A percentile compares a stretch with the other conserved stretches of the same genome.
These are phyloP conservation scores for Sphaerulina vaccinii DNA, from an alignment of 2,329 filamentous ascomycete species.

Conservation along the genomic window DNA sequence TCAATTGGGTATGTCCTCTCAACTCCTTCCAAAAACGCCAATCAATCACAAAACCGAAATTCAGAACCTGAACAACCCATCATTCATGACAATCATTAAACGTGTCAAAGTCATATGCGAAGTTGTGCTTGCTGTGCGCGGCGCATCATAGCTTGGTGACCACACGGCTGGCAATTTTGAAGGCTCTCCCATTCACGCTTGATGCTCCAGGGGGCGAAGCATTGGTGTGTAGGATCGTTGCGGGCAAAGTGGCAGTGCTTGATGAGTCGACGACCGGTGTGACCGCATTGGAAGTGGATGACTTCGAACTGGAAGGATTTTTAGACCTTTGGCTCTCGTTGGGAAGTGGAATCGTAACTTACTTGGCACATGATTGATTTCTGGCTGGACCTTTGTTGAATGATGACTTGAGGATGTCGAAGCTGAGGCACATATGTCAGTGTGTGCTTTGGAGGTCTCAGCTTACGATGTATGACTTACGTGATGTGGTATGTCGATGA, in stretches of 20 bases:
- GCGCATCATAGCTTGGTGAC: conserved; percentile 28
- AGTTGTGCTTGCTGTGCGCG: conserved; percentile 31
- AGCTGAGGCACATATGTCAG: neutral
- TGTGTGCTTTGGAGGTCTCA: neutral
- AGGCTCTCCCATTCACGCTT: conserved; percentile 59
- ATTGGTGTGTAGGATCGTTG: conserved; percentile 68
- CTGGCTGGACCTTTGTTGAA: neutral
- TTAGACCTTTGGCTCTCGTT: neutral
- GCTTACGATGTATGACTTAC: neutral
- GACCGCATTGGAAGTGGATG: conserved; percentile 64
- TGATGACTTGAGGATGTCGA: neutral
- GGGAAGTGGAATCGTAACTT: conserved; percentile 5
- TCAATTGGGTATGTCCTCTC: conserved; percentile 34
- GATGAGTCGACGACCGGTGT: conserved; percentile 59
- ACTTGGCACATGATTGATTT: conserved; percentile 32
- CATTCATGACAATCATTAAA: neutral
- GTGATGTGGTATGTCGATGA: conserved; percentile 12
- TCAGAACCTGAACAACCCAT: neutral
- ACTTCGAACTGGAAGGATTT: conserved; percentile 58
- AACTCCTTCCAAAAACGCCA: neutral
- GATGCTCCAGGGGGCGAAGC: conserved; percentile 65
- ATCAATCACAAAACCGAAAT: too few relatives aligned
- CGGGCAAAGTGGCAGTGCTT: conserved; percentile 74
- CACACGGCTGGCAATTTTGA: conserved; percentile 50
- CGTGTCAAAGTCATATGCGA: conserved; percentile 8